phyloP scores from a whole-genome alignment of 495 filamentous ascomycete species.

The Astrothelium macrocarpum region DNA sequence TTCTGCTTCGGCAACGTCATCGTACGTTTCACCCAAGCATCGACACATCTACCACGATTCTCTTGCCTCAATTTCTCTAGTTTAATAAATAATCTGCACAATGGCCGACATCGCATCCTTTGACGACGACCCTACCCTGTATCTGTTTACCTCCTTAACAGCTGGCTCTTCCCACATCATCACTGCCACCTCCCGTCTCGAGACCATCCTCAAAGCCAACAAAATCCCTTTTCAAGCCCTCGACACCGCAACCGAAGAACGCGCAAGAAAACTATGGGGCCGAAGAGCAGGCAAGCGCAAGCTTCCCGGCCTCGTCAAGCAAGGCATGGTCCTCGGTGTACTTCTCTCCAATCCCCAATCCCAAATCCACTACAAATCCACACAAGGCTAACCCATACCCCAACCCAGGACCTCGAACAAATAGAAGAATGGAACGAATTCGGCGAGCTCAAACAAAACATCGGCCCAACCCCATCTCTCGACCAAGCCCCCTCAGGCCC shows the following conservation, averaged over 20 bases:
- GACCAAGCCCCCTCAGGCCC: not conserved
- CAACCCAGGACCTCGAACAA: conserved; percentile 73
- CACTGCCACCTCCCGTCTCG: conserved; percentile 87
- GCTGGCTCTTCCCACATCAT: conserved; percentile 95
- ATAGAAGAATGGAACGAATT: conserved; percentile 99
- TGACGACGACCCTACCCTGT: conserved; percentile 70
- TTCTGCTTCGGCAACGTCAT: conserved; percentile 2
- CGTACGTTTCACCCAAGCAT: not conserved
- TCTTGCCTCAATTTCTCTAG: not conserved
- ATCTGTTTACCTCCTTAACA: conserved; percentile 91
- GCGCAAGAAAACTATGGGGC: conserved; percentile 83
- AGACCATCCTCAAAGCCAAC: conserved; percentile 94
- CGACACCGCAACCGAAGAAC: conserved; percentile 87
- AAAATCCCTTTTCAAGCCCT: conserved; percentile 84
- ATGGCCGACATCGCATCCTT: conserved; percentile 43
- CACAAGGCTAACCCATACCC: not conserved
- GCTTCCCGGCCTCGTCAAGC: conserved; percentile 80
- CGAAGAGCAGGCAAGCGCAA: conserved; percentile 69
- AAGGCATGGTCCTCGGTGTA: conserved; percentile 79
- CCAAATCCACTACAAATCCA: not conserved
- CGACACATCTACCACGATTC: not conserved
- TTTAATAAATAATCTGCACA: not conserved
- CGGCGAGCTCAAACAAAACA: conserved; percentile 79
- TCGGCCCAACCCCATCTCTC: conserved; percentile 43
- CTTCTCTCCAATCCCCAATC: conserved; percentile 30